These are phyloP conservation scores for Phaeomoniella chlamydospora DNA, from an alignment of 2,329 filamentous ascomycete species.

Conservation along the genomic window DNA sequence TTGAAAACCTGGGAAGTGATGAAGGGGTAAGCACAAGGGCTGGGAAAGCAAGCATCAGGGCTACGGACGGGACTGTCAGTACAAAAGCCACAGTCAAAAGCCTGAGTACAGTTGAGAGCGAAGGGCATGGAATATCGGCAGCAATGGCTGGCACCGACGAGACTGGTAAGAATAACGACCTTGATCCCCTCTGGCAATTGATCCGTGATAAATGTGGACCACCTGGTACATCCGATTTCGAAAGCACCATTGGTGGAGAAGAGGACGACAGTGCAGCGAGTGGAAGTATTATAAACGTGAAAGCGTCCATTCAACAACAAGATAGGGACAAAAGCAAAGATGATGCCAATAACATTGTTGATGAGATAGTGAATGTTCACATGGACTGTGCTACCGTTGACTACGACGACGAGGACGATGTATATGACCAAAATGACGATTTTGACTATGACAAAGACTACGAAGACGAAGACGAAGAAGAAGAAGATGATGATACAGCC, in stretches of 20 bases:
- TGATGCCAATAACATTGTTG: not conserved
- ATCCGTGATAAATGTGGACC: not conserved
- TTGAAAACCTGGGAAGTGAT: slow-evolving; percentile 4
- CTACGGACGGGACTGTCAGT: slow-evolving; percentile 16
- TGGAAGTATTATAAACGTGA: not conserved
- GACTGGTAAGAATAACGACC: not conserved
- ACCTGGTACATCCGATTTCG: not conserved
- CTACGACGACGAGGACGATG: slow-evolving; percentile 6
- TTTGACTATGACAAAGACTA: slow-evolving; percentile 11
- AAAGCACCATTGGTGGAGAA: not conserved
- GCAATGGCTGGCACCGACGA: not conserved
- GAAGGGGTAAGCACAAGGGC: slow-evolving; percentile 19
- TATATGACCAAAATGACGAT: slow-evolving; percentile 7
- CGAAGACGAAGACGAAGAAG: slow-evolving; percentile 12
- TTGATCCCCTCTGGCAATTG: not conserved
- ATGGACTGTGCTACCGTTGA: slow-evolving; percentile 1
- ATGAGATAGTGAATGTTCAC: slow-evolving; percentile 11
- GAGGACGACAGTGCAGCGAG: not conserved
- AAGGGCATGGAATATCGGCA: not conserved
- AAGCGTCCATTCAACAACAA: not conserved
- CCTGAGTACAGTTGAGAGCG: slow-evolving; percentile 3
- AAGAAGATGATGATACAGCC: slow-evolving; percentile 7
- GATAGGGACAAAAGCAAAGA: not conserved
- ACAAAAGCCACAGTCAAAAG: slow-evolving; percentile 11
- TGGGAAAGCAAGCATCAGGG: slow-evolving; percentile 19